Conservation (phyloP, 208 protist genomes). For the Crithidia expoeki region DNA sequence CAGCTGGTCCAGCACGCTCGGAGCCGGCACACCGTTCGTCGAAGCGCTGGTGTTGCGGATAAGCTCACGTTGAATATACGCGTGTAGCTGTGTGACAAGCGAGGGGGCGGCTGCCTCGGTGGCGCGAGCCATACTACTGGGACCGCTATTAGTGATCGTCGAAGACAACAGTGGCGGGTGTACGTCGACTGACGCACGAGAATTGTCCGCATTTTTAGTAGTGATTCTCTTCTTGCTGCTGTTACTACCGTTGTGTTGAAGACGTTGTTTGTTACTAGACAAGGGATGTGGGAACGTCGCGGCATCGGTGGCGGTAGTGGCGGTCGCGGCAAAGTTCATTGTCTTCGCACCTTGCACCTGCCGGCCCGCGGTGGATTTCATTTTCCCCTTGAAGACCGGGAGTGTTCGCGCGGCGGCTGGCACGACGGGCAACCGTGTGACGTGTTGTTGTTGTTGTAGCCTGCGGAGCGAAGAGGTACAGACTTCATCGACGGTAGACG, state of each 20-base stretch:
- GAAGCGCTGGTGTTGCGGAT: slow-evolving; percentile 25
- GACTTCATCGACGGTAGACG: too few relatives aligned
- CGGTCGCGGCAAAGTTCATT: neutral
- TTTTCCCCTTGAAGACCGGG: neutral
- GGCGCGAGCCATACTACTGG: slow-evolving; percentile 3
- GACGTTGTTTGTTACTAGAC: too few relatives aligned
- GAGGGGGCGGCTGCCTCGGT: slow-evolving; percentile 18
- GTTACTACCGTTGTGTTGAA: too few relatives aligned
- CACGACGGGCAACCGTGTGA: neutral
- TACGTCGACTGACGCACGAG: slow-evolving; percentile 4
- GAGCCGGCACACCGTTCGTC: slow-evolving; percentile 5
- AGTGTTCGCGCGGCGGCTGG: slow-evolving; percentile 16
- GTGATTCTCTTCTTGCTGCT: too few relatives aligned
- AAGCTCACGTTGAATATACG: slow-evolving; percentile 53
- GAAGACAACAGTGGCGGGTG: slow-evolving; percentile 24
- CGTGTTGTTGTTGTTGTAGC: too few relatives aligned
- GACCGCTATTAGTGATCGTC: slow-evolving; percentile 10
- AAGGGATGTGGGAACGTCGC: too few relatives aligned
- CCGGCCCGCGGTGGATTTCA: neutral
- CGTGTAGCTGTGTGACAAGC: slow-evolving; percentile 38
- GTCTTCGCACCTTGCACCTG: neutral
- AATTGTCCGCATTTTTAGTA: too few relatives aligned
- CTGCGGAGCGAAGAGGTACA: too few relatives aligned
- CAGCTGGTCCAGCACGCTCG: slow-evolving; percentile 52
- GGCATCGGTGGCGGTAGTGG: neutral